These are phyloP conservation scores for Phoma herbarum DNA, from an alignment of 2,329 filamentous ascomycete genomes.

Conservation along the genomic window DNA sequence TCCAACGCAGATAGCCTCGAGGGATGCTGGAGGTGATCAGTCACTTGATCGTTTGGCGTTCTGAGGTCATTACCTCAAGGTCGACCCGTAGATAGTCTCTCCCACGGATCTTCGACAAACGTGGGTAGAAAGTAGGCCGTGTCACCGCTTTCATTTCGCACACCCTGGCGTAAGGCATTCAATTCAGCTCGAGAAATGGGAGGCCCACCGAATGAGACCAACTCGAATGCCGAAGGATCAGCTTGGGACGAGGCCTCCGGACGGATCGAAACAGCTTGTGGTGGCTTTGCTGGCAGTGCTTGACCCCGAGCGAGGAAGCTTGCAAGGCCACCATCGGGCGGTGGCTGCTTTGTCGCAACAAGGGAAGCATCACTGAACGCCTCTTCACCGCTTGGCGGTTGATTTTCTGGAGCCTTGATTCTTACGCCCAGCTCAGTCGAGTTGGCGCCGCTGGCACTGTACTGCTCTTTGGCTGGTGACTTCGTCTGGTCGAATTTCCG, in stretches of 20 bases:
- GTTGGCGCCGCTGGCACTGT: slow-evolving; percentile 43
- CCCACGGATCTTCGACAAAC: slow-evolving; percentile 79
- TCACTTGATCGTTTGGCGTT: too few species aligned
- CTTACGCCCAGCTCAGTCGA: slow-evolving; percentile 50
- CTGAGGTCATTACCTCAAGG: slow-evolving; percentile 10
- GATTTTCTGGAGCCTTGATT: slow-evolving; percentile 34
- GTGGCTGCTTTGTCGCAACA: slow-evolving; percentile 4
- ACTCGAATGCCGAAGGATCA: slow-evolving; percentile 21
- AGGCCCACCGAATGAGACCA: slow-evolving; percentile 43
- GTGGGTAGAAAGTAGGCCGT: slow-evolving; percentile 73
- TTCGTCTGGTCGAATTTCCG: slow-evolving; percentile 71
- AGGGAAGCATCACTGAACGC: neutral
- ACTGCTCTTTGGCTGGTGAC: slow-evolving; percentile 52
- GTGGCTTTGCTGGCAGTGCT: slow-evolving; percentile 32
- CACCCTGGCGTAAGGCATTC: slow-evolving; percentile 50
- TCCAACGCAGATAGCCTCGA: neutral
- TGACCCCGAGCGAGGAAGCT: slow-evolving; percentile 44
- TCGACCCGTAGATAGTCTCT: slow-evolving; percentile 20
- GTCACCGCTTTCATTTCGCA: slow-evolving; percentile 65
- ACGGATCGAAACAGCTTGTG: neutral
- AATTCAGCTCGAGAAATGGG: slow-evolving; percentile 42
- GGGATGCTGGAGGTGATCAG: neutral
- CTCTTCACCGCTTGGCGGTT: slow-evolving; percentile 7
- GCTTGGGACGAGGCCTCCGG: slow-evolving; percentile 4
- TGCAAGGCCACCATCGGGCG: slow-evolving; percentile 39